Conservation (phyloP, 805 yeast genomes). For the Kodamaea kakaduensis region DNA sequence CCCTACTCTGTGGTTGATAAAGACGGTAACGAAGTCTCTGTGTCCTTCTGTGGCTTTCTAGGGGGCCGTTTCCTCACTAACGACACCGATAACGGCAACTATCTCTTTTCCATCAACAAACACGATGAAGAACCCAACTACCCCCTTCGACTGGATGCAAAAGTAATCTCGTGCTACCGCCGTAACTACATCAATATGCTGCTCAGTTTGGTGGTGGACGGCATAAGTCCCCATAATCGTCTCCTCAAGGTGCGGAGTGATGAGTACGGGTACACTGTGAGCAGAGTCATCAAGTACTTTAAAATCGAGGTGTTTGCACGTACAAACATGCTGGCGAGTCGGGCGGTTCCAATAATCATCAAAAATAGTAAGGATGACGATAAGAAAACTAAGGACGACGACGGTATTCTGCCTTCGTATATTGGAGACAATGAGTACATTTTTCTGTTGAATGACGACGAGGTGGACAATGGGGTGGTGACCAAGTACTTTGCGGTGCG, state of each 20-base stretch:
- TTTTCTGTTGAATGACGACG: constrained; percentile 23
- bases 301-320: constrained; percentile 36
- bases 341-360: constrained; percentile 31
- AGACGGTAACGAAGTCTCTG: constrained; percentile 22
- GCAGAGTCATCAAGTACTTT: constrained; percentile 35
- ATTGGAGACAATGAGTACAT: constrained; percentile 23
- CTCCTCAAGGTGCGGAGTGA: constrained; percentile 30
- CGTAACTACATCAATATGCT: constrained; percentile 39
- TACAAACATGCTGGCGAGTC: constrained; percentile 27
- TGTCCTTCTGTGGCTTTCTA: constrained; percentile 34
- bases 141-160: constrained; percentile 22
- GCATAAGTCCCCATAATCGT: constrained; percentile 22
- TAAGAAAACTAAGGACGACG: too few species aligned
- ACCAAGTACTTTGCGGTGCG: constrained; percentile 33
- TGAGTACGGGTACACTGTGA: constrained; percentile 34
- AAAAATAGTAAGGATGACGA: constrained; percentile 17
- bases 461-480: constrained; percentile 18
- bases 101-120: constrained; percentile 12
- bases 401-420: constrained; percentile 14
- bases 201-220: constrained; percentile 26
- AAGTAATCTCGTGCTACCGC: constrained; percentile 44
- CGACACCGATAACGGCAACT: constrained; percentile 37
- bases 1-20: constrained; percentile 26
- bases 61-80: constrained; percentile 42
- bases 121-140: constrained; percentile 1